Conservation (phyloP, 169 alveolate genomes). For the Babesia microti region DNA sequence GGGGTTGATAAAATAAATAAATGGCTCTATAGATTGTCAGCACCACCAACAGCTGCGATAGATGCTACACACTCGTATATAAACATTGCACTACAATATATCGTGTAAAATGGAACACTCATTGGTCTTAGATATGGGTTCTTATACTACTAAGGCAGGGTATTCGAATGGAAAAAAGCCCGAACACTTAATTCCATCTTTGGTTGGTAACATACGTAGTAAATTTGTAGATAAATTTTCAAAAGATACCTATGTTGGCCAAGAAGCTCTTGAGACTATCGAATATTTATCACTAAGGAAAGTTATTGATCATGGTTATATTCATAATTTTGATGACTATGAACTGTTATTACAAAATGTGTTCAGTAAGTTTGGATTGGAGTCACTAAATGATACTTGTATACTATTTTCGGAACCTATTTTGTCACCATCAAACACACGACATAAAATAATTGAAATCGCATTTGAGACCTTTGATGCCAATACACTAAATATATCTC, state of each 20-base stretch:
- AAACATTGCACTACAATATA: neutral
- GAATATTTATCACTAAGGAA: conserved; percentile 37
- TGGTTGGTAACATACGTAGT: conserved; percentile 15
- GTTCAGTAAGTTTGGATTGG: conserved; percentile 14
- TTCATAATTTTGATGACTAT: conserved; percentile 17
- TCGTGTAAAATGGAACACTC: conserved; percentile 13
- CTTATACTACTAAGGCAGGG: conserved; percentile 28
- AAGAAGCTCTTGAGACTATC: conserved; percentile 35
- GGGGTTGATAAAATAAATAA: neutral
- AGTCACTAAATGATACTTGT: conserved; percentile 15
- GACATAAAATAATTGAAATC: conserved; percentile 64
- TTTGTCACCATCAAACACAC: conserved; percentile 45
- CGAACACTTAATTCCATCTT: conserved; percentile 4
- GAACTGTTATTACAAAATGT: conserved; percentile 19
- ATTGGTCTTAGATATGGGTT: conserved; percentile 34
- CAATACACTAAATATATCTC: conserved; percentile 63
- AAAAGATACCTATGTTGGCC: conserved; percentile 23
- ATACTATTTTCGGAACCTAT: conserved; percentile 53
- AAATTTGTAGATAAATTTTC: conserved; percentile 9
- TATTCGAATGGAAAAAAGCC: conserved; percentile 22
- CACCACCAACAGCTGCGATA: neutral
- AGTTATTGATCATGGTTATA: conserved; percentile 53
- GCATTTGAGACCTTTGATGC: conserved; percentile 65
- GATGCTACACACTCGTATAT: neutral
- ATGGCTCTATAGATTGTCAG: neutral